Base-by-base conservation (phyloP, 331 rosid species). In the Ulmus americana region DNA sequence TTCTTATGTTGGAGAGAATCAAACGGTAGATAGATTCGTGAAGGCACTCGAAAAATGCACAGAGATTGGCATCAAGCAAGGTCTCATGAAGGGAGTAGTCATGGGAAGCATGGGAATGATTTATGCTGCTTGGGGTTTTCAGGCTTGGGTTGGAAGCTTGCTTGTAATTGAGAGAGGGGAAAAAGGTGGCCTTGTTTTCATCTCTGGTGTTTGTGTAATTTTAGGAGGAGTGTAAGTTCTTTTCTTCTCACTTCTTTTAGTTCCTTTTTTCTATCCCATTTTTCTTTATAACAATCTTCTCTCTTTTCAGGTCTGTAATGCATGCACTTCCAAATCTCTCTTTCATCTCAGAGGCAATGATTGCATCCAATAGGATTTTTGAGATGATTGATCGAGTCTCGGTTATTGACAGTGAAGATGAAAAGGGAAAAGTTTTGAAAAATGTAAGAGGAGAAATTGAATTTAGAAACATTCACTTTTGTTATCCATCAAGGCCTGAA, bases 201-300 rank as follows among this genome's bases (percentile, higher is more conserved):
- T 79, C 43, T 79, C 86, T 40, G 83, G 81, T 65, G 77, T 85
- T 65, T 82, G 86, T 60, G 70, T 83, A 70, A 80, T 87, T 35
- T 77, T 85, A 79, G 97, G 90, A 64, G 97, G 94, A 78, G 0
- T 90, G 97, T 90, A 63, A 87, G 90, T 76, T 60, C 49, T 56
- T 74, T 66, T 8, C 13, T 42, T 4, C 4, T 50, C n/a, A 28
- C 39, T 65, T 22, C 40, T 14, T 49, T 35, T 56, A 28, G 6
- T 39, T 44, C 16, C 59, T 14, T 35, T 13, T 14, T 35, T 13
- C 13, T 22, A 45, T 58, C 52, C 28, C 6, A 43, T 51, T 61
- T 52, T 49, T n/a, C 15, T 42, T 40, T 46, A 10, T n/a, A 46
- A 9, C 13, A 10, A 46, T 45, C 50, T 39, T 38, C 28, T 10